These are phyloP conservation scores for Anisodus tanguticus DNA, from an alignment of 257 asterid species.

Conservation along the genomic window DNA sequence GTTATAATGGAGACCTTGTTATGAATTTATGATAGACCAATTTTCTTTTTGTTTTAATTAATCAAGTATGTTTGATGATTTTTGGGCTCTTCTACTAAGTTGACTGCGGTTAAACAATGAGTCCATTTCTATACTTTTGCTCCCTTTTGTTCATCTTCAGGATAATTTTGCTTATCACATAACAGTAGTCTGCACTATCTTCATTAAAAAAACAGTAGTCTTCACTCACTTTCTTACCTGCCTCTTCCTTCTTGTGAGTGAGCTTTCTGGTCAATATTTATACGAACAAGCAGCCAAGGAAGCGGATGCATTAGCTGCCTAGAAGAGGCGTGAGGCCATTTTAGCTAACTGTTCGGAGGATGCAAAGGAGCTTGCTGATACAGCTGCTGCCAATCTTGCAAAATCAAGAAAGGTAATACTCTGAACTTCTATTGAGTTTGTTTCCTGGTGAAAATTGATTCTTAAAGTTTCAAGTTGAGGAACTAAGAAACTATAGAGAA, in stretches of 20 bases:
- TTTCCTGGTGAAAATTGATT: constrained; percentile 25
- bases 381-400: constrained; percentile 61
- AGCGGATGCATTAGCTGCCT: constrained; percentile 63
- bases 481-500: background rate
- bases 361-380: constrained; percentile 66
- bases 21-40: background rate
- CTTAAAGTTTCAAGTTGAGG: constrained; percentile 3
- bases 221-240: constrained; percentile 12
- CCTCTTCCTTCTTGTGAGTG: constrained; percentile 19
- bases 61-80: background rate
- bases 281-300: constrained; percentile 90
- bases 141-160: background rate
- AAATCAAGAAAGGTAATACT: constrained; percentile 62
- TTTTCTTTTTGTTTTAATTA: background rate
- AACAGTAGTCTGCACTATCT: constrained; percentile 28
- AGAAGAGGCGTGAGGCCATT: constrained; percentile 53
- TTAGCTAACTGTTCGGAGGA: constrained; percentile 59
- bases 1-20: background rate
- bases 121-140: background rate
- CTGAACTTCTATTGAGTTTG: constrained; percentile 19
- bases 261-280: constrained; percentile 20
- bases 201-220: constrained; percentile 29
- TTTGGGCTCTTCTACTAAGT: background rate
- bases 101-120: background rate
- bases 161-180: background rate